phyloP scores from a whole-genome alignment of 495 filamentous ascomycete species.

The Talaromyces proteolyticus region DNA sequence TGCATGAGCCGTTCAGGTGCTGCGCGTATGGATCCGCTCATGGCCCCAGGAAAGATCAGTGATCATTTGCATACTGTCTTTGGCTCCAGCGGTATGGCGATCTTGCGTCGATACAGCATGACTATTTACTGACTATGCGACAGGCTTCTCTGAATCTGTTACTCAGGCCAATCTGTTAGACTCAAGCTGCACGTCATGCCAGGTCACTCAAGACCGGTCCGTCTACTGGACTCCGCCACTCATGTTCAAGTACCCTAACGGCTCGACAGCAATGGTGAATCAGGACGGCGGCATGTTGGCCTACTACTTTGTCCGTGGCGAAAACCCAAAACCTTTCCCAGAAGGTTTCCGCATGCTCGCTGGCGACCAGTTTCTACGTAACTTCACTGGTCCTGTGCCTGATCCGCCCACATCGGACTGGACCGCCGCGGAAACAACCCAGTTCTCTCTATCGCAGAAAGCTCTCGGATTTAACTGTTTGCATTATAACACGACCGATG shows the following conservation, averaged over 20 bases:
- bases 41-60: constrained; percentile 37
- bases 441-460: constrained; percentile 66
- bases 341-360: constrained; percentile 79
- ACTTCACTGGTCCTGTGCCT: constrained; percentile 62
- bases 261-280: constrained; percentile 46
- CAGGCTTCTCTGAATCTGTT: constrained; percentile 44
- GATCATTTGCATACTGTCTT: constrained; percentile 47
- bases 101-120: not conserved
- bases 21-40: constrained; percentile 50
- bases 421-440: constrained; percentile 51
- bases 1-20: constrained; percentile 63
- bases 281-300: constrained; percentile 54
- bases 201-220: constrained; percentile 53
- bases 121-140: constrained; percentile 8
- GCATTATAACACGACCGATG: constrained; percentile 57
- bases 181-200: constrained; percentile 52
- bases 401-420: constrained; percentile 72
- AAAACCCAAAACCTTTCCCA: constrained; percentile 71
- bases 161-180: constrained; percentile 33
- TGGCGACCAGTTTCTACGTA: constrained; percentile 61
- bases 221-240: constrained; percentile 59
- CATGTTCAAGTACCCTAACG: constrained; percentile 51
- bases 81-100: constrained; percentile 47
- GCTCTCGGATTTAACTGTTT: constrained; percentile 92
- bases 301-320: constrained; percentile 69